phyloP scores from a whole-genome alignment of 2,329 filamentous ascomycete genomes.

The Rutstroemia sp. region DNA sequence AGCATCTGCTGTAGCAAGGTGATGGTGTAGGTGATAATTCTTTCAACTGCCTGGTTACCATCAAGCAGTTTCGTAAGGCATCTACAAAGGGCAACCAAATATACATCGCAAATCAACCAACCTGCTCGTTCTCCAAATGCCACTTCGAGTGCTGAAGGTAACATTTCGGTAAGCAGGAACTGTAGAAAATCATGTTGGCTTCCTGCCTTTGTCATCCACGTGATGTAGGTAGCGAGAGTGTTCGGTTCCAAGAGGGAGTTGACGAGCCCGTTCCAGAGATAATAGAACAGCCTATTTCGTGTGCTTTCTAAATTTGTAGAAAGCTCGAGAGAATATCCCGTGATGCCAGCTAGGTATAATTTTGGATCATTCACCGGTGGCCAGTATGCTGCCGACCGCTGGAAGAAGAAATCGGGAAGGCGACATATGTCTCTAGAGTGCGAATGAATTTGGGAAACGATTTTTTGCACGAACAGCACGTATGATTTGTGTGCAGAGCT shows the following conservation, averaged over 20 bases:
- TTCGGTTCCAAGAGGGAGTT: slow-evolving; percentile 18
- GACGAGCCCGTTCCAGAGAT: slow-evolving; percentile 25
- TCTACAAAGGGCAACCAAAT: slow-evolving; percentile 17
- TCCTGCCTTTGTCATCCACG: slow-evolving; percentile 16
- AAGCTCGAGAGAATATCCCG: slow-evolving; percentile 23
- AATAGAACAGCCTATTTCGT: slow-evolving; percentile 23
- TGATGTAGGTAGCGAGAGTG: slow-evolving; percentile 14
- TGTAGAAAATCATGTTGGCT: slow-evolving; percentile 18
- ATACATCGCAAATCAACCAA: slow-evolving; percentile 21
- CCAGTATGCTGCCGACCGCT: slow-evolving; percentile 23
- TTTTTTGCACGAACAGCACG: slow-evolving; percentile 18
- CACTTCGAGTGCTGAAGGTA: slow-evolving; percentile 21
- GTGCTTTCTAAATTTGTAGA: slow-evolving; percentile 14
- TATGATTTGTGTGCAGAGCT: slow-evolving; percentile 18
- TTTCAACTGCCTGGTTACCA: slow-evolving; percentile 6
- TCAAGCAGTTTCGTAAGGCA: slow-evolving; percentile 5
- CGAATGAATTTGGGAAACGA: slow-evolving; percentile 20
- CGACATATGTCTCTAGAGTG: slow-evolving; percentile 21
- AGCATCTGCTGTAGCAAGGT: slow-evolving; percentile 20
- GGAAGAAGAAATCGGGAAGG: slow-evolving; percentile 23
- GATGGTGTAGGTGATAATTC: slow-evolving; percentile 13
- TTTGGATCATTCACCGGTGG: slow-evolving; percentile 24
- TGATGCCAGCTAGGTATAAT: slow-evolving; percentile 23
- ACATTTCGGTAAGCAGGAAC: slow-evolving; percentile 23
- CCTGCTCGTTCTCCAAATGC: slow-evolving; percentile 18